Base-by-base conservation (phyloP, 306 rosid genomes). In the Herpetospermum pedunculosum region DNA sequence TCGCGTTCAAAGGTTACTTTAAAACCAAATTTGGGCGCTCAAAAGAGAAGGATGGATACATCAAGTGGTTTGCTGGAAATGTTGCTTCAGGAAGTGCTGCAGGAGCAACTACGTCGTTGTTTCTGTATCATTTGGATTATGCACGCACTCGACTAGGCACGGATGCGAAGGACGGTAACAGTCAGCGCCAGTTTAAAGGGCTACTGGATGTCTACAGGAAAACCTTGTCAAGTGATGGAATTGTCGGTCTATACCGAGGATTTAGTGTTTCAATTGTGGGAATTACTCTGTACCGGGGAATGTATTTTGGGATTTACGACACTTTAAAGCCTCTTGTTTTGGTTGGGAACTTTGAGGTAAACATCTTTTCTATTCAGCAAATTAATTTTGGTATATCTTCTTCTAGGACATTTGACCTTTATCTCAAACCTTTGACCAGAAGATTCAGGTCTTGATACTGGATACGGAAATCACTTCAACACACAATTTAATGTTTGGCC, bases 41-140 rank as follows among this genome's bases (percentile, higher is more conserved):
- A 77, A 89, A 82, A 85, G 99, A 91, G 85, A 89, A 81, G 81
- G 96, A 94, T 75, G 99, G 99, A 73, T 81, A 87, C 87, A 64
- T 91, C 70, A 91, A 85, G 90, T 89, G 96, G 88, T 94, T 91
- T 88, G 91, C 91, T 58, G 96, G 97, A 67, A 94, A 94, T 85
- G 88, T 94, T 80, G 99, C 99, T 81, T 94, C 97, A 80, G 97
- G 99, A 82, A 91, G 97, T 88, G 99, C 96, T 73, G 97, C 99
- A 2, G 97, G 97, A 79, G 99, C 97, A 3, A 89, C 92, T 44
- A 91, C 99, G 59, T 88, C 97, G 16, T 34, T 89, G 38, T 86
- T 91, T 77, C 81, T 94, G n/a, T 94, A 94, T 81, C 99, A 94
- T 87, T 70, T 94, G 78, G 99, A 94, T 79, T 94, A 83, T 79